Evolutionary conservation across 2,329 filamentous ascomycete species (phyloP).

Genomic region (Leptodontidium sp.): DNA sequence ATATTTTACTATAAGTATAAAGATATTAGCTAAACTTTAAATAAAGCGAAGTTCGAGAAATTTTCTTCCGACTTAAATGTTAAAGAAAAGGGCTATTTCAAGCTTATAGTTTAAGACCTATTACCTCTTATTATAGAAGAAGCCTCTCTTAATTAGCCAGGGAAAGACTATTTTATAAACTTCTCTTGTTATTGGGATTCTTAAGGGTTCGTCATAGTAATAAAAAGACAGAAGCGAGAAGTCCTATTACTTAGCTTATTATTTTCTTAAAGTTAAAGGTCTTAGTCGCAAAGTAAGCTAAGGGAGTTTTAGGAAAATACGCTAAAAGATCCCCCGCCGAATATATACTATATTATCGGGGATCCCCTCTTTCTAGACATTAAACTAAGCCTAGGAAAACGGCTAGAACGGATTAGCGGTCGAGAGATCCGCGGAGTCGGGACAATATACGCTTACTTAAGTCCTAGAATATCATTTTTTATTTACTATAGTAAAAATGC

Average conservation of each 20-base stretch:
- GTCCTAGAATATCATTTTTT: background rate
- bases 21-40: conserved; percentile 3
- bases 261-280: background rate
- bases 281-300: conserved; percentile 3
- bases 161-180: conserved; percentile 6
- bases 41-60: background rate
- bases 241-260: conserved; percentile 2
- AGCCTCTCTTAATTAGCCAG: background rate
- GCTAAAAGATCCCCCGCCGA: background rate
- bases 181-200: conserved; percentile 10
- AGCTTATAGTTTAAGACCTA: conserved; percentile 1
- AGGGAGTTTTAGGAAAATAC: background rate
- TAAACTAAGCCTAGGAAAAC: conserved; percentile 7
- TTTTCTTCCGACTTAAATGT: conserved; percentile 1
- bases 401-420: background rate
- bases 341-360: background rate
- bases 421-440: background rate
- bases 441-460: conserved; percentile 1
- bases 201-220: background rate
- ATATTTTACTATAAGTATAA: background rate
- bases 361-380: background rate
- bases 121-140: background rate
- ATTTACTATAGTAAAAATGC: background rate
- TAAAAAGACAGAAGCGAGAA: background rate
- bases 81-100: background rate